Conservation (phyloP, 305 asterid species). For the Salvia sclarea region DNA sequence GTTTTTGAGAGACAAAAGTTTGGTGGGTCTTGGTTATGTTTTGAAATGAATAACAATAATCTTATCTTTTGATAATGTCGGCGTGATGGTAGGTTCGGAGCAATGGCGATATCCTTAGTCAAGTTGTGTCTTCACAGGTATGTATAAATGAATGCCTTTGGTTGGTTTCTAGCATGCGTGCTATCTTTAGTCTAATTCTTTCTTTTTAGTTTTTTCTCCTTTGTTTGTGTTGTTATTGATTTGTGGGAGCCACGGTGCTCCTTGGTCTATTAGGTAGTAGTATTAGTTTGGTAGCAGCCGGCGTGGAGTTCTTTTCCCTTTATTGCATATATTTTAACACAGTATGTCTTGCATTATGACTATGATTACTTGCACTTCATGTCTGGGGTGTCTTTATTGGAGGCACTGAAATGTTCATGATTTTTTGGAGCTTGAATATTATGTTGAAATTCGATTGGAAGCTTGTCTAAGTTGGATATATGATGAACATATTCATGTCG, state of each 20-base stretch:
- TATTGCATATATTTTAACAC: conserved; percentile 32
- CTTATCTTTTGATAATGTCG: conserved; percentile 30
- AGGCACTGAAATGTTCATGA: neutral
- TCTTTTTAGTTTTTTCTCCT: neutral
- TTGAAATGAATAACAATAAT: conserved; percentile 29
- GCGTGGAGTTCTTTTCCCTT: conserved; percentile 36
- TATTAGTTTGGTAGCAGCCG: conserved; percentile 28
- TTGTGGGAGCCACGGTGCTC: conserved; percentile 31
- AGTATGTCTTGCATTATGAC: conserved; percentile 28
- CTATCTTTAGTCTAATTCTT: neutral
- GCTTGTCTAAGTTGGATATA: conserved; percentile 2
- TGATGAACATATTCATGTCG: neutral
- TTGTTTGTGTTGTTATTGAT: neutral
- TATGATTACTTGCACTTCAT: conserved; percentile 32
- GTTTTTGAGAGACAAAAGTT: conserved; percentile 26
- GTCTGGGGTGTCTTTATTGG: conserved; percentile 23
- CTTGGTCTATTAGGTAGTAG: conserved; percentile 28
- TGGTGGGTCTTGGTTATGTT: conserved; percentile 31
- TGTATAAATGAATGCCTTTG: conserved; percentile 24
- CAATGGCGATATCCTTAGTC: conserved; percentile 85
- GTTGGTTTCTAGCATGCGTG: conserved; percentile 30
- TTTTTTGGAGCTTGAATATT: conserved; percentile 24
- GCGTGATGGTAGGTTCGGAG: conserved; percentile 63
- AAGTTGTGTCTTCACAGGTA: conserved; percentile 93
- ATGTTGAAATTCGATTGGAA: conserved; percentile 2